phyloP scores from a whole-genome alignment of 352 stramenopile species.

The Phytopythium helicoides region DNA sequence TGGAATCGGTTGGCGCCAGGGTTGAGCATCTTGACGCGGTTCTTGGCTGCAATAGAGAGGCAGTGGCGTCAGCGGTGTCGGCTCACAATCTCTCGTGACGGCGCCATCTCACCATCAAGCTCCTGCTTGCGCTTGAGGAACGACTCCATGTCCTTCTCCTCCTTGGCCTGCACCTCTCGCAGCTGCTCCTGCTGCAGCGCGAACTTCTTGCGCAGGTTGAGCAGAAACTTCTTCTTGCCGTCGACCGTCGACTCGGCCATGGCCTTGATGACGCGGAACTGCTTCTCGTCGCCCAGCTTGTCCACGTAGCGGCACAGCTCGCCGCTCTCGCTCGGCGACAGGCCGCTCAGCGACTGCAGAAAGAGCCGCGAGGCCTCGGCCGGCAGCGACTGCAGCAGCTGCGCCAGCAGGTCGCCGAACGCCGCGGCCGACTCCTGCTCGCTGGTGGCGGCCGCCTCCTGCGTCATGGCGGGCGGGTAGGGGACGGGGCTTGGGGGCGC shows the following conservation, averaged over 20 bases:
- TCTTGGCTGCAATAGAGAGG: slow-evolving; percentile 35
- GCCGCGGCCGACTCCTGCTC: slow-evolving; percentile 3
- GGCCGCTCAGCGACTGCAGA: slow-evolving; percentile 68
- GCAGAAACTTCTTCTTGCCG: slow-evolving; percentile 78
- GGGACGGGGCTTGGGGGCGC: background rate
- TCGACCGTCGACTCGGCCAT: slow-evolving; percentile 78
- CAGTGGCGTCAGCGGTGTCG: background rate
- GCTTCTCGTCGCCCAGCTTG: slow-evolving; percentile 73
- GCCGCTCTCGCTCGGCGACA: slow-evolving; percentile 68
- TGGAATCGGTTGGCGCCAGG: slow-evolving; percentile 62
- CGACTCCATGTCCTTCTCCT: slow-evolving; percentile 61
- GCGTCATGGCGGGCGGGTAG: background rate
- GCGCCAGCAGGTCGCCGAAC: slow-evolving; percentile 76
- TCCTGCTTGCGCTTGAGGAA: slow-evolving; percentile 73
- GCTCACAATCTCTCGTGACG: too few relatives aligned
- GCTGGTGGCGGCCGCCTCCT: slow-evolving; percentile 4
- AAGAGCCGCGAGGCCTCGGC: slow-evolving; percentile 68
- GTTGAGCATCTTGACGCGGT: slow-evolving; percentile 69
- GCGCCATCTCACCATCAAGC: slow-evolving; percentile 42
- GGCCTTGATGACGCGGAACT: slow-evolving; percentile 84
- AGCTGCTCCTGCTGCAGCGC: slow-evolving; percentile 57
- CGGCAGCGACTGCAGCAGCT: slow-evolving; percentile 74
- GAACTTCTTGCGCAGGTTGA: slow-evolving; percentile 72
- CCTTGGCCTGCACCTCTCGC: slow-evolving; percentile 41
- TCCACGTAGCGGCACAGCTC: slow-evolving; percentile 77